Conservation (phyloP, 2,329 filamentous ascomycete species). For the Fusarium papillatum region DNA sequence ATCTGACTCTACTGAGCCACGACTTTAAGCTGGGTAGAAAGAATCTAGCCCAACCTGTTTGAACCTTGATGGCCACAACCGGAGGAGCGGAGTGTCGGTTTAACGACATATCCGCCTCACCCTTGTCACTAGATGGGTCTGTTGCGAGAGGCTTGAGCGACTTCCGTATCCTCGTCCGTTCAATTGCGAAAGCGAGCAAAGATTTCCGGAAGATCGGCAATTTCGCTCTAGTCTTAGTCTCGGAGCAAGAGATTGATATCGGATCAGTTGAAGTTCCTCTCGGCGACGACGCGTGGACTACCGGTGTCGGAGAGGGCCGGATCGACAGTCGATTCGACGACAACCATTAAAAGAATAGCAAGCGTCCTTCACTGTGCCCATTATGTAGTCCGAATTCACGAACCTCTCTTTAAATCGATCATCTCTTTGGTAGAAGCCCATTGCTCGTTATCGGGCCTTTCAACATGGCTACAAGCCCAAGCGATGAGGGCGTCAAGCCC, state of each 20-base stretch:
- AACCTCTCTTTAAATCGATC: background rate
- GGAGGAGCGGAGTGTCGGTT: background rate
- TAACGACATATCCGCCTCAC: background rate
- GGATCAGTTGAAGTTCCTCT: background rate
- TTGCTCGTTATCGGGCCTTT: background rate
- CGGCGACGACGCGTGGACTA: background rate
- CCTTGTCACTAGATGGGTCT: background rate
- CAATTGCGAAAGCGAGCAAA: background rate
- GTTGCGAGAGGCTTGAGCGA: background rate
- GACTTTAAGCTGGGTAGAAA: background rate
- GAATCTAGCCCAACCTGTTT: too few species aligned
- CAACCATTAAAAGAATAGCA: background rate
- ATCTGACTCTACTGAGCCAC: background rate
- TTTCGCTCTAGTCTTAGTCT: background rate
- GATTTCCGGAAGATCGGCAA: background rate
- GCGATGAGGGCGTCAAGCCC: background rate
- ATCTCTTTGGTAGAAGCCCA: background rate
- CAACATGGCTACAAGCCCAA: background rate
- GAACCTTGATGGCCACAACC: background rate
- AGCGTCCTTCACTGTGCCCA: background rate
- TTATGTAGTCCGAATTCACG: background rate
- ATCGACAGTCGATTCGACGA: background rate
- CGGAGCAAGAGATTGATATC: background rate
- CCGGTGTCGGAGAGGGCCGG: background rate
- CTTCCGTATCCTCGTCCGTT: background rate